Evolutionary conservation across 2,329 filamentous ascomycete genomes (phyloP).

Genomic region (Verticillium alfalfae): DNA sequence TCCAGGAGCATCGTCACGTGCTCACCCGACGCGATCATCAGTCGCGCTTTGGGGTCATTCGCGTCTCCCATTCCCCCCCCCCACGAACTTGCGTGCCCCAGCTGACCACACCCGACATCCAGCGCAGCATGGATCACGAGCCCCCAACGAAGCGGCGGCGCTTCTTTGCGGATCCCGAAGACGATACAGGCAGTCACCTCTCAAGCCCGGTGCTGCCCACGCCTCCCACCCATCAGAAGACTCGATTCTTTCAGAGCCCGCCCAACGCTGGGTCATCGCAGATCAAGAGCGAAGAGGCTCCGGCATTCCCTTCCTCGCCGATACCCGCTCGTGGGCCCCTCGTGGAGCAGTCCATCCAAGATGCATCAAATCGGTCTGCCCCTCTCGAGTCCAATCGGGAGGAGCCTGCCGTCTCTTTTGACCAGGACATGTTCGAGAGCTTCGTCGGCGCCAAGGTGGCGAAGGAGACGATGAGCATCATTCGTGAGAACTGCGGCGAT

Average conservation of each 20-base stretch:
- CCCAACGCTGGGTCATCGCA: constrained; percentile 20
- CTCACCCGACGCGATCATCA: constrained; percentile 24
- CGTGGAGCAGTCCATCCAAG: constrained; percentile 13
- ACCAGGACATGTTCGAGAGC: constrained; percentile 51
- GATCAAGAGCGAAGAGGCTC: constrained; percentile 9
- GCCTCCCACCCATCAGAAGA: constrained; percentile 15
- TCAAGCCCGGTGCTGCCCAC: constrained; percentile 8
- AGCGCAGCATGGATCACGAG: constrained; percentile 32
- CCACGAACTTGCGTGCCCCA: constrained; percentile 4
- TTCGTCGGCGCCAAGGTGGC: constrained; percentile 55
- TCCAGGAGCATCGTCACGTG: constrained; percentile 30
- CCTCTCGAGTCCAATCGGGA: constrained; percentile 13
- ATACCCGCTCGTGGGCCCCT: constrained; percentile 11
- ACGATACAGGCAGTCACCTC: constrained; percentile 12
- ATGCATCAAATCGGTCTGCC: constrained; percentile 11
- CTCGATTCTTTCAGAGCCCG: constrained; percentile 29
- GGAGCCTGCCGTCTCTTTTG: constrained; percentile 37
- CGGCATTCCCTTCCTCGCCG: constrained; percentile 5
- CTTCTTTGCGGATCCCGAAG: constrained; percentile 34
- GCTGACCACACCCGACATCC: neutral
- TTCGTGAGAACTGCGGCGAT: constrained; percentile 50
- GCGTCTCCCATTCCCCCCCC: constrained; percentile 25
- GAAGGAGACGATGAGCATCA: constrained; percentile 37
- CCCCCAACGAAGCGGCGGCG: constrained; percentile 41
- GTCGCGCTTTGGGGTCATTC: constrained; percentile 13